A percentile compares a stretch with the other conserved stretches of the same genome.
Evolutionary conservation across 176 grass and related monocot genomes (phyloP).

Genomic region (Oryza glumipatula): DNA sequence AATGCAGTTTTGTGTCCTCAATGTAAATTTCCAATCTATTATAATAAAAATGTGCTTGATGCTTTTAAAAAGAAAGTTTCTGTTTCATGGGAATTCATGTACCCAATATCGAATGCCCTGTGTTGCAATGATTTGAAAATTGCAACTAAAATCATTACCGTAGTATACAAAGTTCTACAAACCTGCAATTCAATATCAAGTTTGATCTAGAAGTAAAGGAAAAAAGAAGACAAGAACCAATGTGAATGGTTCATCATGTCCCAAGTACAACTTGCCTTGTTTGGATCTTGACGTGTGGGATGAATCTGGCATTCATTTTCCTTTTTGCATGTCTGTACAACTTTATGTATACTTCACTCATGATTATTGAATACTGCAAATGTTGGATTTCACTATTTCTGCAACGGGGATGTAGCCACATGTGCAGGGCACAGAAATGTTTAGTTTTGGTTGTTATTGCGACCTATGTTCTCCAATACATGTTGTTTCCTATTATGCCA

Average conservation of each 20-base stretch:
- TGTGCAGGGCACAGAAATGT: background rate
- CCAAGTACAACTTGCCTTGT: too few species aligned
- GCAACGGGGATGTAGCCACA: too few species aligned
- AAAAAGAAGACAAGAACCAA: too few species aligned
- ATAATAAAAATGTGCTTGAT: background rate
- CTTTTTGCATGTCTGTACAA: too few species aligned
- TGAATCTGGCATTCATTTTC: too few species aligned
- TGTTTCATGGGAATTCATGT: background rate
- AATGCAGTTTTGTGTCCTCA: background rate
- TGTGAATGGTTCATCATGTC: too few species aligned
- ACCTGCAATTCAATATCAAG: background rate
- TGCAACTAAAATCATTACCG: background rate
- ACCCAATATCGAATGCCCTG: background rate
- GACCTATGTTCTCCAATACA: background rate
- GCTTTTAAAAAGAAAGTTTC: background rate
- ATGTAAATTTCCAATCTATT: background rate
- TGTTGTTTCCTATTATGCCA: background rate
- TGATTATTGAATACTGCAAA: background rate
- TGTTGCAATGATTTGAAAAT: background rate
- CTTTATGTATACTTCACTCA: too few species aligned
- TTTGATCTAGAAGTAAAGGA: background rate
- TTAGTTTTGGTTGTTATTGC: background rate
- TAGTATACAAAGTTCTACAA: background rate
- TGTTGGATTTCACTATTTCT: background rate
- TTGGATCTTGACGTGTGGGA: too few species aligned